Conservation (phyloP, 768 basidiomycete genomes). For the Harrya chromipes region DNA sequence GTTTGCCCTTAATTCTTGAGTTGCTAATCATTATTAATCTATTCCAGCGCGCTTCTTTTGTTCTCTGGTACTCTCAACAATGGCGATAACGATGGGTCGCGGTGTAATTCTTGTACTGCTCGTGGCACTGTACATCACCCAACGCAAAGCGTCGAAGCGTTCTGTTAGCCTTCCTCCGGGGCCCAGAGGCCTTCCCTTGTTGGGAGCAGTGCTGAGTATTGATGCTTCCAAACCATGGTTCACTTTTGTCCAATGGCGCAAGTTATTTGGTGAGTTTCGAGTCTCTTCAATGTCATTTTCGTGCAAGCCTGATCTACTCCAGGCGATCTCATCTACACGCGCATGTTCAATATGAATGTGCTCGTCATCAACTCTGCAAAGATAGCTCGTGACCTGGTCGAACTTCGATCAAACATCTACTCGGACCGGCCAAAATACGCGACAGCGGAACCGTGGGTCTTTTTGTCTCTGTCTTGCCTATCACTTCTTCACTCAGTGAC, state of each 20-base stretch:
- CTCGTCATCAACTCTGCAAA: slow-evolving; percentile 29
- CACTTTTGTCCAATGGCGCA: slow-evolving; percentile 34
- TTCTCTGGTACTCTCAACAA: background rate
- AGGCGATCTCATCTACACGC: slow-evolving; percentile 25
- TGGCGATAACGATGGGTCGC: background rate
- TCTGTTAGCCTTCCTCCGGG: slow-evolving; percentile 41
- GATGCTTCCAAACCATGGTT: slow-evolving; percentile 31
- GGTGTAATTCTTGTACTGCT: slow-evolving; percentile 9
- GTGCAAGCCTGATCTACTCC: background rate
- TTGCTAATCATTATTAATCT: no score
- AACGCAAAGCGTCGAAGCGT: background rate
- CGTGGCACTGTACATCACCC: slow-evolving; percentile 10
- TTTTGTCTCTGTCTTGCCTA: background rate
- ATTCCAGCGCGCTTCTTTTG: no score
- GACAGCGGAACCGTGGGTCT: slow-evolving; percentile 20
- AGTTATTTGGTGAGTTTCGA: slow-evolving; percentile 16
- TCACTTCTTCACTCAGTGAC: background rate
- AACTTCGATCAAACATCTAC: slow-evolving; percentile 29
- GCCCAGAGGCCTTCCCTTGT: slow-evolving; percentile 43
- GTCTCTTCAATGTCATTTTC: background rate
- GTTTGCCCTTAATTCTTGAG: background rate
- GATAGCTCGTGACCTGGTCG: slow-evolving; percentile 27
- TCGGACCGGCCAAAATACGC: slow-evolving; percentile 32
- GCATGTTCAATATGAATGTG: slow-evolving; percentile 21
- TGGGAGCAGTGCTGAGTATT: slow-evolving; percentile 27